These are phyloP conservation scores for Neurospora sp. DNA, from an alignment of 495 filamentous ascomycete species.

Conservation along the genomic window DNA sequence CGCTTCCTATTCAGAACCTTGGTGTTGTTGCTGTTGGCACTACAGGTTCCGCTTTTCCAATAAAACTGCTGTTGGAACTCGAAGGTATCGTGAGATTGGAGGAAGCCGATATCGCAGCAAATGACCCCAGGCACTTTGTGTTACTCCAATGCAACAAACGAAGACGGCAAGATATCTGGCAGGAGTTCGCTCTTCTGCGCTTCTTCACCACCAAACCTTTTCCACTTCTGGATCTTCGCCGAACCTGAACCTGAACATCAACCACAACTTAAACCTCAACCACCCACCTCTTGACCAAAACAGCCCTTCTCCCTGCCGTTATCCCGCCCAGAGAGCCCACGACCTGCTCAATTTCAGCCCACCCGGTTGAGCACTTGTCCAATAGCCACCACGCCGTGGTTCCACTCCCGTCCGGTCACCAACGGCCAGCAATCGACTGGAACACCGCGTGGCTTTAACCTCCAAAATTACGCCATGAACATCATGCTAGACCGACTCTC, in stretches of 20 bases:
- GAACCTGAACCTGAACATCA: not conserved
- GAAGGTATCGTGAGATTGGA: not conserved
- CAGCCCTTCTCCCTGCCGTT: not conserved
- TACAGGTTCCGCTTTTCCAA: not conserved
- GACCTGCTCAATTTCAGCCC: not conserved
- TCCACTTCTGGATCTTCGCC: too few species aligned
- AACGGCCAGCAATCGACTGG: conserved; percentile 62
- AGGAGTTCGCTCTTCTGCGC: not conserved
- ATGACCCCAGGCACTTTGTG: not conserved
- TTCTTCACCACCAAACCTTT: not conserved
- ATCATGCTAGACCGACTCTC: conserved; percentile 35
- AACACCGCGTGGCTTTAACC: conserved; percentile 82
- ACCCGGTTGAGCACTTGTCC: not conserved
- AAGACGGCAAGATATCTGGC: not conserved
- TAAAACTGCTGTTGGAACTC: not conserved
- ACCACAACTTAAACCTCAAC: not conserved
- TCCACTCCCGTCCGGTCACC: not conserved
- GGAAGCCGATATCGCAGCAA: not conserved
- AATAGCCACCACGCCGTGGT: not conserved
- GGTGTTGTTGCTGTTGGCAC: not conserved
- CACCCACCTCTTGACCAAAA: not conserved
- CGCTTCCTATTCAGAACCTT: not conserved
- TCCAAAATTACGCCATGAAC: conserved; percentile 50
- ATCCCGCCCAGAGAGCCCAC: not conserved
- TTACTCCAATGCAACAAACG: not conserved